phyloP scores from a whole-genome alignment of 345 rosid species.

The Camelina sativa region DNA sequence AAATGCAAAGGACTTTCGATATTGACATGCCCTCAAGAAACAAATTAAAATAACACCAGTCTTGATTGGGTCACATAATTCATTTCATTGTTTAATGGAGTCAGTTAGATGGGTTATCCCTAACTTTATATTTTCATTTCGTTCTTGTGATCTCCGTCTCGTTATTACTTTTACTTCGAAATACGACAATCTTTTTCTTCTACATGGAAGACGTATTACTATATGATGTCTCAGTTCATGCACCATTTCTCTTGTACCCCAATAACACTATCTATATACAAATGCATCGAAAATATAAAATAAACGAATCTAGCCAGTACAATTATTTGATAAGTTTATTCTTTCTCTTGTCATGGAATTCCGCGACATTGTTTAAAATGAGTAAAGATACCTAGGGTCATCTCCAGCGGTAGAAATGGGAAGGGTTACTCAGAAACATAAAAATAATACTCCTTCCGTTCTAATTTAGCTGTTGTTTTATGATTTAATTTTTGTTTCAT shows the following conservation, averaged over 20 bases:
- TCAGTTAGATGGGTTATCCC: not conserved
- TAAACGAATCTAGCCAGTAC: slow-evolving; percentile 28
- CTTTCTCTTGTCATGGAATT: not conserved
- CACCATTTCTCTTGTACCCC: slow-evolving; percentile 22
- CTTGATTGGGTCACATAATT: not conserved
- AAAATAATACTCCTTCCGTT: too few relatives aligned
- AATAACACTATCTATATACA: not conserved
- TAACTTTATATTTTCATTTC: slow-evolving; percentile 7
- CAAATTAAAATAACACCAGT: not conserved
- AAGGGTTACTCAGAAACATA: too few relatives aligned
- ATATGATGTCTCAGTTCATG: slow-evolving; percentile 35
- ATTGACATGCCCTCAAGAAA: not conserved
- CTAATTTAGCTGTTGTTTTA: too few relatives aligned
- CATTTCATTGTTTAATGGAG: not conserved
- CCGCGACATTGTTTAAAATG: slow-evolving; percentile 8
- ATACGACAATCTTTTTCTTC: not conserved
- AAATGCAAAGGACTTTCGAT: not conserved
- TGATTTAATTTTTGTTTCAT: too few relatives aligned
- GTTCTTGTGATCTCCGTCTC: slow-evolving; percentile 28
- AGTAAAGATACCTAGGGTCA: not conserved
- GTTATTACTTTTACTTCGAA: slow-evolving; percentile 10
- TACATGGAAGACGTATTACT: slow-evolving; percentile 12
- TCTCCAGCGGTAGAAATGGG: too few relatives aligned
- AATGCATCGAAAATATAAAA: slow-evolving; percentile 10
- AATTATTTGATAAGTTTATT: not conserved